Evolutionary conservation across 768 basidiomycete species (phyloP), one percentile per base, ranked within the genome.

Genomic region (Termitomyces sp.): DNA sequence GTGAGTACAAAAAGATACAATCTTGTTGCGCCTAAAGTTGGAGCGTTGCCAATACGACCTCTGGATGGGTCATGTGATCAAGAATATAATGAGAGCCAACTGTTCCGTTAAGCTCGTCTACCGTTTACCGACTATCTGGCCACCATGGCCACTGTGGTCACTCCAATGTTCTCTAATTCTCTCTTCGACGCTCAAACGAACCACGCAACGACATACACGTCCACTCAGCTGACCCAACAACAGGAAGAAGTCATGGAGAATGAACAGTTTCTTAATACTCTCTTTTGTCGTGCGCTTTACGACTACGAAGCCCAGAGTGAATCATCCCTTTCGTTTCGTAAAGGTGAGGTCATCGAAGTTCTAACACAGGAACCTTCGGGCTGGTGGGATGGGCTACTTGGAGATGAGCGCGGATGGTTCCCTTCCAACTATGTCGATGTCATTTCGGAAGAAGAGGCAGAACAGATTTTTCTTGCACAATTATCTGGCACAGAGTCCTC

Each of bases 331-430:
- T 91, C 91, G 16, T 98, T 99, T 71, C 78, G 71, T 61, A 84
- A 82, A 64, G 89, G 87, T 62, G 94, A 98, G 68, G 81, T 98
- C 64, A 97, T 99, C 63, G 93, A 98, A 71, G 93, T 98, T 59
- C 80, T 96, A 54, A 91, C 89, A 12, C 88, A 87, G 65, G 85
- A 98, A 55, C 90, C 92, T 38, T 91, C 91, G 5, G 96, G 96
- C 16, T 99, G 96, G 96, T 98, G 95, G 97, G 96, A 99, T 70
- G 96, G 96, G 5, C 76, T 97, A 58, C 79, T 97, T 22, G 84
- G 86, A 49, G 90, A 92, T 55, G 88, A 90, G 70, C 85, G 96
- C 52, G 96, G 96, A 57, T 96, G 93, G 93, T 96, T 99, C 72
- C 96, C 96, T 22, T 92, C 90, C 63, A 99, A 98, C 75, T 98